phyloP scores from a whole-genome alignment of 768 basidiomycete species.

The Auriculariales sp. region DNA sequence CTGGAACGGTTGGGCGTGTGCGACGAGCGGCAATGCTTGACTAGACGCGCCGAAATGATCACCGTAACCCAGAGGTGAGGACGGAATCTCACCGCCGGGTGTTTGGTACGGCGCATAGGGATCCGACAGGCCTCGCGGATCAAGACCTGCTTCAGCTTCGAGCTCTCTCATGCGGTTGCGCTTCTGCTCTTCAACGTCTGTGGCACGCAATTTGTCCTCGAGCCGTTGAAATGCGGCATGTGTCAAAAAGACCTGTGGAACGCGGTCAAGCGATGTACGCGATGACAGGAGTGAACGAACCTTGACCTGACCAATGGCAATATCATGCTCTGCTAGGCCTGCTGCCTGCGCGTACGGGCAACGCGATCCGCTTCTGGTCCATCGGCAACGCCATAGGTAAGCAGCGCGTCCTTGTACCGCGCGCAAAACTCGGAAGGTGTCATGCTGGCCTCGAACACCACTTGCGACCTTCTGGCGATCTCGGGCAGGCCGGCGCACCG shows the following conservation, averaged over 20 bases:
- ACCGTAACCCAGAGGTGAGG: slow-evolving; percentile 18
- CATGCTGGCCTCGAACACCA: slow-evolving; percentile 73
- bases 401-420: slow-evolving; percentile 60
- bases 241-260: slow-evolving; percentile 73
- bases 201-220: slow-evolving; percentile 73
- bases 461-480: slow-evolving; percentile 50
- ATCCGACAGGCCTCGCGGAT: slow-evolving; percentile 40
- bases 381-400: slow-evolving; percentile 38
- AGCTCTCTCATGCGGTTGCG: slow-evolving; percentile 64
- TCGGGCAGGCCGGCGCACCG: slow-evolving; percentile 66
- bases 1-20: slow-evolving; percentile 70
- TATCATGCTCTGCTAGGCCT: slow-evolving; percentile 48
- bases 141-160: slow-evolving; percentile 55
- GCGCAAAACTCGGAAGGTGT: slow-evolving; percentile 75
- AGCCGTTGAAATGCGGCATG: slow-evolving; percentile 75
- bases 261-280: slow-evolving; percentile 2
- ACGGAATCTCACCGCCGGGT: slow-evolving; percentile 26
- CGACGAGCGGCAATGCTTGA: slow-evolving; percentile 70
- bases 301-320: slow-evolving; percentile 74
- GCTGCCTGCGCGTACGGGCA: slow-evolving; percentile 41
- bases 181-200: slow-evolving; percentile 78
- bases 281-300: slow-evolving; percentile 22
- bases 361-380: slow-evolving; percentile 46
- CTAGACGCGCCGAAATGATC: slow-evolving; percentile 47
- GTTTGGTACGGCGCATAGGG: slow-evolving; percentile 67